Conservation (phyloP, 2,329 filamentous ascomycete species). For the Alternaria ventricosa region DNA sequence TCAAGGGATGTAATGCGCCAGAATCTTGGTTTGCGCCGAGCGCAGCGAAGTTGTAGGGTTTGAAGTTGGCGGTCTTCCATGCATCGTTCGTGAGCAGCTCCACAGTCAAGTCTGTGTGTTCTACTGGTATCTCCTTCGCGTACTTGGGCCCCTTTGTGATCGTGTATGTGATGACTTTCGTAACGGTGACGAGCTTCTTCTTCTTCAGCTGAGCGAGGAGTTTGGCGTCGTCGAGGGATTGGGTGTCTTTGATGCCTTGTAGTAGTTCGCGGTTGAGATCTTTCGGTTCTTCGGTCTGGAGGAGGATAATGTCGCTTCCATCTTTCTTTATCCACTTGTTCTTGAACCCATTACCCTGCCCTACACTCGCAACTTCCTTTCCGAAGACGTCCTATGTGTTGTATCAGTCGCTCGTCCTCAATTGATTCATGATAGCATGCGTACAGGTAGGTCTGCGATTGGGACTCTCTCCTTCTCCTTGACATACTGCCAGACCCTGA, state of each 20-base stretch:
- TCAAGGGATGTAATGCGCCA: slow-evolving; percentile 65
- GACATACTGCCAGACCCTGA: slow-evolving; percentile 58
- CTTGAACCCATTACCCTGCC: slow-evolving; percentile 94
- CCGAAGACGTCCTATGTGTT: slow-evolving; percentile 66
- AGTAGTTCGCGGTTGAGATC: slow-evolving; percentile 82
- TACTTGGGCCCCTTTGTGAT: slow-evolving; percentile 87
- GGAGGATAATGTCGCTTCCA: slow-evolving; percentile 58
- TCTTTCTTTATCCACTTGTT: slow-evolving; percentile 71
- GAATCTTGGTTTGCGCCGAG: slow-evolving; percentile 67
- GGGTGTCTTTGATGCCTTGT: slow-evolving; percentile 72
- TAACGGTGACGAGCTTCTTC: slow-evolving; percentile 83
- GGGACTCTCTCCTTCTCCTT: slow-evolving; percentile 53
- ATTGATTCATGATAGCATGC: slow-evolving; percentile 12
- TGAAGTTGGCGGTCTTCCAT: slow-evolving; percentile 93
- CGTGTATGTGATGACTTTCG: slow-evolving; percentile 85
- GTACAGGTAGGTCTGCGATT: slow-evolving; percentile 56
- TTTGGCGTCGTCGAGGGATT: slow-evolving; percentile 75
- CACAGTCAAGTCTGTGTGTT: slow-evolving; percentile 92
- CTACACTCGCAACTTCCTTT: slow-evolving; percentile 79
- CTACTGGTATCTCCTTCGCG: slow-evolving; percentile 84
- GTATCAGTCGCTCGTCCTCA: slow-evolving; percentile 25
- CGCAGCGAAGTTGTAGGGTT: slow-evolving; percentile 80
- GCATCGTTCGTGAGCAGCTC: slow-evolving; percentile 88
- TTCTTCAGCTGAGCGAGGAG: slow-evolving; percentile 83
- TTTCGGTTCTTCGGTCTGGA: slow-evolving; percentile 73